Evolutionary conservation across 192 early-diverging fungal species (phyloP).

Genomic region (Coemansia sp.): DNA sequence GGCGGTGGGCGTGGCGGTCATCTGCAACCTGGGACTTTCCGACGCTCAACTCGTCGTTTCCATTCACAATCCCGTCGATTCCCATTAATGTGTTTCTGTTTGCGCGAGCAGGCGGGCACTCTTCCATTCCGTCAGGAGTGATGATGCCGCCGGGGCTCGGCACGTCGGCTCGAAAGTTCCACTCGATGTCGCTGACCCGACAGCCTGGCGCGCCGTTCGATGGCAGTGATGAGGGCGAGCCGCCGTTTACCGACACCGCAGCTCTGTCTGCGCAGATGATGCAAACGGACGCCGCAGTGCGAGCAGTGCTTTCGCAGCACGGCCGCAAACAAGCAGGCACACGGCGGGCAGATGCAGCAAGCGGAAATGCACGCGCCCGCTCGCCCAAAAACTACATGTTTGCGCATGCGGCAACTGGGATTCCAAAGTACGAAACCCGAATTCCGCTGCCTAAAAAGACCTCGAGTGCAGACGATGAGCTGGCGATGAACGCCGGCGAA

Average conservation of each 20-base stretch:
- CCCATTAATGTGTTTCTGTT: conserved; percentile 32
- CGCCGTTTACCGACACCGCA: conserved; percentile 17
- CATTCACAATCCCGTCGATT: conserved; percentile 52
- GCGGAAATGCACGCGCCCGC: conserved; percentile 9
- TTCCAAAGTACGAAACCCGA: conserved; percentile 54
- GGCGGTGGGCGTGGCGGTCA: conserved; percentile 30
- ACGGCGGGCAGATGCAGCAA: conserved; percentile 28
- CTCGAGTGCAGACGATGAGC: conserved; percentile 39
- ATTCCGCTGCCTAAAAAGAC: conserved; percentile 21
- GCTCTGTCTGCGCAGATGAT: conserved; percentile 15
- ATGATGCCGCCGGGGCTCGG: conserved; percentile 49
- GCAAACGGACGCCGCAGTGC: conserved; percentile 9
- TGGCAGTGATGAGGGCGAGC: conserved; percentile 12
- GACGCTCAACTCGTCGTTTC: conserved; percentile 50
- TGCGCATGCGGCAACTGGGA: conserved; percentile 60
- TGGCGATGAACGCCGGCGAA: conserved; percentile 80
- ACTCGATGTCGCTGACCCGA: conserved; percentile 43
- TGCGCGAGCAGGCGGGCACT: conserved; percentile 18
- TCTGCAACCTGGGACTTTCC: conserved; percentile 47
- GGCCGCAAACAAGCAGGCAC: conserved; percentile 2
- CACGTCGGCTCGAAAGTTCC: conserved; percentile 52
- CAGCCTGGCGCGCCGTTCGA: conserved; percentile 46
- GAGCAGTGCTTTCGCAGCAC: neutral
- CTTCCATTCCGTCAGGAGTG: conserved; percentile 32
- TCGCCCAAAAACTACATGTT: conserved; percentile 58